Conservation (phyloP, 306 rosid genomes). For the Canavalia ensiformis region DNA sequence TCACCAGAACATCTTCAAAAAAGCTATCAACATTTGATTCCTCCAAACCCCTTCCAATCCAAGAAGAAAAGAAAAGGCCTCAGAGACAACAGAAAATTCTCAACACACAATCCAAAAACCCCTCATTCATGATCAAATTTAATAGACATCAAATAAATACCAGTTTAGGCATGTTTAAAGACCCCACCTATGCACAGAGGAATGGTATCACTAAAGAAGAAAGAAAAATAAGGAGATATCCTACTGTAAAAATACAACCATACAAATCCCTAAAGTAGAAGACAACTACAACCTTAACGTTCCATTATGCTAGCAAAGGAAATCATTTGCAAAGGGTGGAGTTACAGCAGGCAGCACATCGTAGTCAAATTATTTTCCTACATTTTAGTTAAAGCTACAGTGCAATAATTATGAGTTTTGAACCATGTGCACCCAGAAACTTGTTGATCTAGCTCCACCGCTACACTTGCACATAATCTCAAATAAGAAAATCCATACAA, state of each 20-base stretch:
- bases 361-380: background rate
- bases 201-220: conserved; percentile 1
- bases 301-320: background rate
- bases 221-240: background rate
- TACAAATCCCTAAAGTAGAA: background rate
- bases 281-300: background rate
- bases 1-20: conserved; percentile 85
- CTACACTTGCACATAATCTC: background rate
- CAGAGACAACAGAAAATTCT: conserved; percentile 40
- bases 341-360: background rate
- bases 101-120: background rate
- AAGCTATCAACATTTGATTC: conserved; percentile 77
- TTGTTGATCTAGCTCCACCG: background rate
- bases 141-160: conserved; percentile 8
- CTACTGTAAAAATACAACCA: background rate
- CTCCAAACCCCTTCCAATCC: conserved; percentile 64
- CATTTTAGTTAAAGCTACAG: background rate
- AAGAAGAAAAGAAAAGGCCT: conserved; percentile 41
- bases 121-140: conserved; percentile 2
- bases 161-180: background rate
- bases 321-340: background rate
- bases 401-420: background rate
- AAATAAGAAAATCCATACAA: conserved; percentile 12
- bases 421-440: background rate
- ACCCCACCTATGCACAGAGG: background rate